Evolutionary conservation across 306 rosid species (phyloP).

Genomic region (Biancaea sappan): DNA sequence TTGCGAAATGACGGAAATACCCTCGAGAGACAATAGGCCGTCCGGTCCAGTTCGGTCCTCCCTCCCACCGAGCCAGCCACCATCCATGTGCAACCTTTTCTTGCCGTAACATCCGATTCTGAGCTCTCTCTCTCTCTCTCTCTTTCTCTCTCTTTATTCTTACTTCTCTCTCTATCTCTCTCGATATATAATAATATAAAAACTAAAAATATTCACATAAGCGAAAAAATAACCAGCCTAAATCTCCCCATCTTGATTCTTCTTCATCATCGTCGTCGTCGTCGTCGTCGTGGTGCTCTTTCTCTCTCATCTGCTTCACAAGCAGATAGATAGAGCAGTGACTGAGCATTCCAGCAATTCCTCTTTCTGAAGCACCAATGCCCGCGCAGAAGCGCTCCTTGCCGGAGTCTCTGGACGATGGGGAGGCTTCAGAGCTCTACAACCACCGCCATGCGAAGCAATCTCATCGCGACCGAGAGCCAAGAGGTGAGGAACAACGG

Average conservation of each 20-base stretch:
- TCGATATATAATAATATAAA: background rate
- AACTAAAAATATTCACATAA: background rate
- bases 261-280: slow-evolving; percentile 1
- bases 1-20: background rate
- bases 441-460: slow-evolving; percentile 52
- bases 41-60: background rate
- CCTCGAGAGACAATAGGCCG: background rate
- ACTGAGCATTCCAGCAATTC: slow-evolving; percentile 9
- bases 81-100: slow-evolving; percentile 19
- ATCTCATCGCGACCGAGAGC: slow-evolving; percentile 47
- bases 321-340: slow-evolving; percentile 12
- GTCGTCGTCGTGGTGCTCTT: background rate
- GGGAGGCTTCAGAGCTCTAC: slow-evolving; percentile 40
- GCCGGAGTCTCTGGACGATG: slow-evolving; percentile 52
- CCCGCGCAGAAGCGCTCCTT: slow-evolving; percentile 91
- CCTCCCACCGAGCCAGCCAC: slow-evolving; percentile 4
- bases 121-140: slow-evolving; percentile 7
- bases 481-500: slow-evolving; percentile 26
- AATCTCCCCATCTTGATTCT: slow-evolving; percentile 41
- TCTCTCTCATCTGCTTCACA: slow-evolving; percentile 2
- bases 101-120: slow-evolving; percentile 18
- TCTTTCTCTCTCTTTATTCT: background rate
- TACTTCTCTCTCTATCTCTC: background rate
- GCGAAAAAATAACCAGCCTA: slow-evolving; percentile 28
- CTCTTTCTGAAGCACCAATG: slow-evolving; percentile 53